Conservation (phyloP, 2,329 filamentous ascomycete genomes). For the Venturia oleaginea region DNA sequence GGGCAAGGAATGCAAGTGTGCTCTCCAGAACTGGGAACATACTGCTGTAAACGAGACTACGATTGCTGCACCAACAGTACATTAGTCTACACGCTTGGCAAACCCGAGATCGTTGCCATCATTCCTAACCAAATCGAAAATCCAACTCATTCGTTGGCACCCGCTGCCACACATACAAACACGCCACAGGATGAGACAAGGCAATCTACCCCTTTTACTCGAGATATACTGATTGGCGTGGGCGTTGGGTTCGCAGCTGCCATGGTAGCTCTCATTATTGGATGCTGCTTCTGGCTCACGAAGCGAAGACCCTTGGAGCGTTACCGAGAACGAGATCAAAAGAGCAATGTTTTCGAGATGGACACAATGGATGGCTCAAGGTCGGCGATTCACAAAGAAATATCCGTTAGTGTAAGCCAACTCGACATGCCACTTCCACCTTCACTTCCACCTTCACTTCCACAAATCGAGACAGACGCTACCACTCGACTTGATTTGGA, state of each 20-base stretch:
- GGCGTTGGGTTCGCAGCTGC: not conserved
- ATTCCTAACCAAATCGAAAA: not conserved
- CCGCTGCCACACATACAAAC: not conserved
- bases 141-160: not conserved
- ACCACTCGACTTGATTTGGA: not conserved
- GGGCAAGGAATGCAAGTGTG: constrained; percentile 12
- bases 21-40: constrained; percentile 5
- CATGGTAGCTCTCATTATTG: not conserved
- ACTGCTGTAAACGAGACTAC: constrained; percentile 12
- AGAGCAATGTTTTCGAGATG: not conserved
- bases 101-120: not conserved
- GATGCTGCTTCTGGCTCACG: constrained; percentile 1
- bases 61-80: constrained; percentile 12
- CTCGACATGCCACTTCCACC: not conserved
- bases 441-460: too few relatives aligned
- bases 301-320: not conserved
- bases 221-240: constrained; percentile 4
- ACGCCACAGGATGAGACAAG: not conserved
- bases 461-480: not conserved
- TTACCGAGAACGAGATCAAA: not conserved
- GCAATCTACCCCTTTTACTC: not conserved
- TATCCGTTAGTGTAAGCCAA: not conserved
- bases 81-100: not conserved
- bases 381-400: not conserved
- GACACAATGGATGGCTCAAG: not conserved